Conservation (phyloP, 768 basidiomycete genomes). For the Leucocoprinus leucothites region DNA sequence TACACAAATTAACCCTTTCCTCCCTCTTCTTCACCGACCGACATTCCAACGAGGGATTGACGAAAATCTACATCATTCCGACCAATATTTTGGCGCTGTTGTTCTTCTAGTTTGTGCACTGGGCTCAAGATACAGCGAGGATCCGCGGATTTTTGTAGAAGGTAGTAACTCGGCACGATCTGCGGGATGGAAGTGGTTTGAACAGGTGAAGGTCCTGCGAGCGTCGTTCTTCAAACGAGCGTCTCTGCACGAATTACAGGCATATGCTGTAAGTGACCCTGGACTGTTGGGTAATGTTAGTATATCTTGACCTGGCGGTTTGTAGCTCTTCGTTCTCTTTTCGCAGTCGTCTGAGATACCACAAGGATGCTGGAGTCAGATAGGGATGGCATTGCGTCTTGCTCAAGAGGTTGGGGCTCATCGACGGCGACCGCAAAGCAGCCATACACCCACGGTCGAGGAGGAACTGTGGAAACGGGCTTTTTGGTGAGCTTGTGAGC, state of each 20-base stretch:
- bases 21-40: constrained; percentile 72
- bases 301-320: neutral
- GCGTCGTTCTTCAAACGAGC: constrained; percentile 57
- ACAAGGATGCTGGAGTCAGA: constrained; percentile 59
- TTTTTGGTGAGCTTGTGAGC: constrained; percentile 41
- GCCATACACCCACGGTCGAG: constrained; percentile 39
- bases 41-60: constrained; percentile 55
- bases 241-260: constrained; percentile 71
- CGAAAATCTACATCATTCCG: constrained; percentile 46
- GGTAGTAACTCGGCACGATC: constrained; percentile 38
- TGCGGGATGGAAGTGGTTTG: constrained; percentile 65
- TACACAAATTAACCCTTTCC: constrained; percentile 42
- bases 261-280: constrained; percentile 46
- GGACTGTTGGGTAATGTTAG: neutral
- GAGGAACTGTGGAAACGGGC: constrained; percentile 75
- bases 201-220: constrained; percentile 62
- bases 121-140: constrained; percentile 57
- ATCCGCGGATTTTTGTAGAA: constrained; percentile 55
- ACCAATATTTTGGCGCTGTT: constrained; percentile 47
- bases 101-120: constrained; percentile 66
- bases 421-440: constrained; percentile 30
- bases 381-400: constrained; percentile 66
- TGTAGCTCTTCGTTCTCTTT: constrained; percentile 47
- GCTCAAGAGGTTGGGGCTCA: constrained; percentile 79
- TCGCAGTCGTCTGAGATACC: constrained; percentile 44